Conservation (phyloP, 371 early-diverging fungal genomes). For the Mucor ambiguus region DNA sequence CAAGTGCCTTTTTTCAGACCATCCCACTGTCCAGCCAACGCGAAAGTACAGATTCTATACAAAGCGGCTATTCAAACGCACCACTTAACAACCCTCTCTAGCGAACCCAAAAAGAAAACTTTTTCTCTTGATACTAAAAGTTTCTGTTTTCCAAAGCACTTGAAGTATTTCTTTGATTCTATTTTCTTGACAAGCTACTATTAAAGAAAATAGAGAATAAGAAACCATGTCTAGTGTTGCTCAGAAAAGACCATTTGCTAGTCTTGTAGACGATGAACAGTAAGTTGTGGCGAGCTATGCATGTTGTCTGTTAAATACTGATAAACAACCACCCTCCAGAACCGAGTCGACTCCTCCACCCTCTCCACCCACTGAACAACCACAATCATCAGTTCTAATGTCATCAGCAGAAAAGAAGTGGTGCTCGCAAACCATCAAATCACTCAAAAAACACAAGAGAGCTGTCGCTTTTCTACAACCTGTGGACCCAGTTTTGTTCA, state of each 20-base stretch:
- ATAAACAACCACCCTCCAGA: not conserved
- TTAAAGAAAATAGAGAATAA: not conserved
- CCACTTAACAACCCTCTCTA: not conserved
- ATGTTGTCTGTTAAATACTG: too few species aligned
- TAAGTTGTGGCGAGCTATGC: not conserved
- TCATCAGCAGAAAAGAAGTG: slow-evolving; percentile 24
- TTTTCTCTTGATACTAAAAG: not conserved
- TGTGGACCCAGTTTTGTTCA: slow-evolving; percentile 50
- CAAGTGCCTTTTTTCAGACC: not conserved
- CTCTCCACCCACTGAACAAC: not conserved
- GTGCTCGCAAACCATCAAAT: slow-evolving; percentile 46
- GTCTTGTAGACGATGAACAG: slow-evolving; percentile 18
- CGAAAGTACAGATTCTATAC: not conserved
- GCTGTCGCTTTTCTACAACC: slow-evolving; percentile 76
- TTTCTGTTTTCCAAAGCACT: not conserved
- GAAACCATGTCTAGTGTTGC: slow-evolving; percentile 25
- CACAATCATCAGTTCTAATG: slow-evolving; percentile 4
- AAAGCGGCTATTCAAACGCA: not conserved
- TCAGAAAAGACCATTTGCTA: slow-evolving; percentile 30
- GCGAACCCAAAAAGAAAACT: not conserved
- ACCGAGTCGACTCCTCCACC: not conserved
- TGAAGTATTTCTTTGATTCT: slow-evolving; percentile 14
- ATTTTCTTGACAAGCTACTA: not conserved
- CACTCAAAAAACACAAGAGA: slow-evolving; percentile 65
- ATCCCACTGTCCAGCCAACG: not conserved